Evolutionary conservation across 169 alveolate genomes (phyloP).

Genomic region (Eimeria necatrix): DNA sequence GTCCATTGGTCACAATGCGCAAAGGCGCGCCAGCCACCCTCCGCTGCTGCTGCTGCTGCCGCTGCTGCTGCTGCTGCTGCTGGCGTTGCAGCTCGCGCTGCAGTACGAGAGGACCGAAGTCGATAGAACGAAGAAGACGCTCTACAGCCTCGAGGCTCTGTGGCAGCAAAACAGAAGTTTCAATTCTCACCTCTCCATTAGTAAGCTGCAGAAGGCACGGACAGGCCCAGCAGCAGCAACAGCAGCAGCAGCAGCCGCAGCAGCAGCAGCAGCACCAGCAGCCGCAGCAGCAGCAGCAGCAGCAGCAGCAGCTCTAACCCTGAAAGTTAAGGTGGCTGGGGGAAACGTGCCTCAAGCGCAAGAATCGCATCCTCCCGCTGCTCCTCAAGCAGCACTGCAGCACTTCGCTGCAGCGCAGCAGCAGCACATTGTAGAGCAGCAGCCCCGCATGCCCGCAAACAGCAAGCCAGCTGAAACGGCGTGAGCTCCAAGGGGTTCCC

Average conservation of each 20-base stretch:
- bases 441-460: conserved; percentile 28
- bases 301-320: neutral
- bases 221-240: neutral
- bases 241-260: neutral
- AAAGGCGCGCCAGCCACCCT: neutral
- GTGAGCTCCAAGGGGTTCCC: neutral
- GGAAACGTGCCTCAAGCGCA: neutral
- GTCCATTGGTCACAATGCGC: conserved; percentile 4
- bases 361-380: neutral
- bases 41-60: conserved; percentile 65
- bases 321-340: neutral
- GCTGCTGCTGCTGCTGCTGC: conserved; percentile 52
- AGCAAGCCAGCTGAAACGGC: conserved; percentile 3
- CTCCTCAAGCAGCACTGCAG: neutral
- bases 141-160: conserved; percentile 6
- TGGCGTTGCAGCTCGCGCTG: conserved; percentile 33
- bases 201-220: neutral
- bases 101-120: conserved; percentile 39
- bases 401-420: neutral
- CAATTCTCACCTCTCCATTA: no score
- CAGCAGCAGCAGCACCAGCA: neutral
- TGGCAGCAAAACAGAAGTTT: neutral
- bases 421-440: conserved; percentile 43
- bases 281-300: neutral
- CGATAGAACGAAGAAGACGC: neutral